Conservation (phyloP, 192 early-diverging fungal genomes). For the Globomyces pollinis-pini region DNA sequence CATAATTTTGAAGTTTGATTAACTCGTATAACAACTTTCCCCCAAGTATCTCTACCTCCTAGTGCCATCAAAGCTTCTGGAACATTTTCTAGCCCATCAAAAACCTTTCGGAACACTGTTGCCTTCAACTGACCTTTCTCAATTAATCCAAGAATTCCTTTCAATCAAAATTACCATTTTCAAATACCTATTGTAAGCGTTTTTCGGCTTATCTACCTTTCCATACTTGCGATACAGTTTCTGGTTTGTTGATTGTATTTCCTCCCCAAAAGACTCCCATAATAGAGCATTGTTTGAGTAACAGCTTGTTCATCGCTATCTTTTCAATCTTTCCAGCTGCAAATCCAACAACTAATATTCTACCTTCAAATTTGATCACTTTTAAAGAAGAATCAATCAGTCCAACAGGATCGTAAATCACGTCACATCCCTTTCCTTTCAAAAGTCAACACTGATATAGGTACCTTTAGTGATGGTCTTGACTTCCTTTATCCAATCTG, state of each 20-base stretch:
- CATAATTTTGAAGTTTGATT: neutral
- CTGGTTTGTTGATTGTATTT: conserved; percentile 50
- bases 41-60: conserved; percentile 61
- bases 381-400: conserved; percentile 18
- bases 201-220: too few relatives aligned
- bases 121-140: conserved; percentile 1
- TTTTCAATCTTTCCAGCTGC: conserved; percentile 62
- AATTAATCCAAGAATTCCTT: conserved; percentile 9
- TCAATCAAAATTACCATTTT: neutral
- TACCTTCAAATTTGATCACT: conserved; percentile 69
- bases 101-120: conserved; percentile 9
- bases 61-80: conserved; percentile 64
- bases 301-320: conserved; percentile 66
- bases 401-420: conserved; percentile 80
- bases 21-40: conserved; percentile 63
- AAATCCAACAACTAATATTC: conserved; percentile 78
- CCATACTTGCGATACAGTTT: conserved; percentile 62
- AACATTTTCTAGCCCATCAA: conserved; percentile 44
- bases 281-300: conserved; percentile 73
- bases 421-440: conserved; percentile 59
- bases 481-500: conserved; percentile 62
- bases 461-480: conserved; percentile 46
- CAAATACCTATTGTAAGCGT: neutral
- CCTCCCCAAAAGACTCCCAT: conserved; percentile 74
- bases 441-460: neutral